Conservation (phyloP, 2,329 filamentous ascomycete species). For the Bipolaris zeicola region DNA sequence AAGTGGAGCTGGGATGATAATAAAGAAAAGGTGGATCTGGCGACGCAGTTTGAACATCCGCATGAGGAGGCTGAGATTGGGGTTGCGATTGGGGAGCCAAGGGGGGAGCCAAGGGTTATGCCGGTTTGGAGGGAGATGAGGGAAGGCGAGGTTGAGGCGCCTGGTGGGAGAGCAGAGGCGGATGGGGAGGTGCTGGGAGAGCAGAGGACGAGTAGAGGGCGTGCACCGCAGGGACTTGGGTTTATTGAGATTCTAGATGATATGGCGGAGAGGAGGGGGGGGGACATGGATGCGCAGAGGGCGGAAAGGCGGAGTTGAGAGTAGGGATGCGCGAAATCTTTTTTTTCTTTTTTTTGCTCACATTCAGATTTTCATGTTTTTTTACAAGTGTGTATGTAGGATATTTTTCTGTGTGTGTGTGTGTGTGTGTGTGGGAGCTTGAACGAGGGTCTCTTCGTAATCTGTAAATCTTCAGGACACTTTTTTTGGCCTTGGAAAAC, state of each 20-base stretch:
- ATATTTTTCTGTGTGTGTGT: no score
- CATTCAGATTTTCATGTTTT: no score
- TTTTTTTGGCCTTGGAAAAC: no score
- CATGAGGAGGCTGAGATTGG: neutral
- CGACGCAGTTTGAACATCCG: neutral
- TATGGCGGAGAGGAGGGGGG: neutral
- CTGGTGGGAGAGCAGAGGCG: neutral
- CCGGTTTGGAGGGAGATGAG: neutral
- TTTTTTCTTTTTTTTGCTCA: neutral
- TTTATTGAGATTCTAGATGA: slow-evolving; percentile 1
- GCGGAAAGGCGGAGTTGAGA: neutral
- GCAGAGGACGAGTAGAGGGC: no score
- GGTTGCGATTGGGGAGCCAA: neutral
- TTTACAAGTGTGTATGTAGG: no score
- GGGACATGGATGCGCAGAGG: neutral
- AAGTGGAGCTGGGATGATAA: neutral
- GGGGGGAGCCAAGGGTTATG: no score
- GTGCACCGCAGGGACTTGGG: neutral
- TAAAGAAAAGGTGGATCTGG: neutral
- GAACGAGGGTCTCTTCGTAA: no score
- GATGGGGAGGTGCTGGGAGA: neutral
- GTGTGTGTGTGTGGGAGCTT: no score
- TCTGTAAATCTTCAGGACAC: no score
- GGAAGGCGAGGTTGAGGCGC: neutral
- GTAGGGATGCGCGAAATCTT: no score